These are phyloP conservation scores for Fusarium sp. DNA, from an alignment of 2,329 filamentous ascomycete species.

Conservation along the genomic window DNA sequence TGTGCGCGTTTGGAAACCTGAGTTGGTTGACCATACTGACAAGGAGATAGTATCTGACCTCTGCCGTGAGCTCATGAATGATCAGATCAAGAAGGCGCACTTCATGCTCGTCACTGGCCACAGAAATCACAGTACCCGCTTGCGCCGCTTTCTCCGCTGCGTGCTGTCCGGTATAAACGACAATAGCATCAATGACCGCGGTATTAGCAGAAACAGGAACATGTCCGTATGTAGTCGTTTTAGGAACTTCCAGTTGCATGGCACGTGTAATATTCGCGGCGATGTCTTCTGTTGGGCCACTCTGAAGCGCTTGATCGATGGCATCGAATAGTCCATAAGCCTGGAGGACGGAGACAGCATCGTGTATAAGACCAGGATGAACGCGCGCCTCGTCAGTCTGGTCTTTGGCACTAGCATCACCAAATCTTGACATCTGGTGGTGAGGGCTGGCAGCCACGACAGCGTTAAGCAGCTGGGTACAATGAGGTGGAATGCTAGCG, in stretches of 20 bases:
- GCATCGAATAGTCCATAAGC: constrained; percentile 67
- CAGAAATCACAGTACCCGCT: constrained; percentile 68
- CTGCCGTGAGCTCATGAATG: constrained; percentile 77
- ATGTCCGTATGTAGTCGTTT: constrained; percentile 73
- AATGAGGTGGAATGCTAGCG: constrained; percentile 83
- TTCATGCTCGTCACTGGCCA: constrained; percentile 60
- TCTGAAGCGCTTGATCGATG: constrained; percentile 68
- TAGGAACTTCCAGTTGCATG: constrained; percentile 69
- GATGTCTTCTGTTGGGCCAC: constrained; percentile 75
- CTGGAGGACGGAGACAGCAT: constrained; percentile 67
- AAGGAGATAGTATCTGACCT: constrained; percentile 86
- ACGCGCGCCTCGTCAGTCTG: constrained; percentile 79
- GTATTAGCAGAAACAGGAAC: constrained; percentile 75
- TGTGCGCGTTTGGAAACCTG: constrained; percentile 88
- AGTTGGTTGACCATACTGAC: constrained; percentile 91
- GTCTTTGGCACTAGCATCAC: constrained; percentile 77
- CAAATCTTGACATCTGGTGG: constrained; percentile 73
- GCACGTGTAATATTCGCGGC: constrained; percentile 81
- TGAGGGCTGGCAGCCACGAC: constrained; percentile 86
- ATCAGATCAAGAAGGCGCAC: constrained; percentile 80
- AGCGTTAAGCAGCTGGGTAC: constrained; percentile 88
- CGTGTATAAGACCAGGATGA: constrained; percentile 71
- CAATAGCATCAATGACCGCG: constrained; percentile 80
- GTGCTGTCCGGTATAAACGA: constrained; percentile 82
- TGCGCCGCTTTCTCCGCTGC: constrained; percentile 71